These are phyloP conservation scores for Phytophthora pistaciae DNA, from an alignment of 352 stramenopile genomes.

Conservation along the genomic window DNA sequence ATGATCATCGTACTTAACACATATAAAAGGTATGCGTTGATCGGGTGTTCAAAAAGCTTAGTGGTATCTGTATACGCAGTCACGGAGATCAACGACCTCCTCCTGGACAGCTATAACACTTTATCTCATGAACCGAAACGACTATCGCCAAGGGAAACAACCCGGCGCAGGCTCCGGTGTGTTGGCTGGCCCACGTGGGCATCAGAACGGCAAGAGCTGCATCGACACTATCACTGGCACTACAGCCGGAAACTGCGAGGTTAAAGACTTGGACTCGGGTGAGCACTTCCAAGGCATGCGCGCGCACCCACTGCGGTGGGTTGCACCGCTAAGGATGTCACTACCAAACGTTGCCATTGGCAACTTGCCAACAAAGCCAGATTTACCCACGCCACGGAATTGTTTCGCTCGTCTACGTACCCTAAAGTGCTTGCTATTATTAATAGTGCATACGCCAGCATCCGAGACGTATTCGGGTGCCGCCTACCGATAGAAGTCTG, in stretches of 20 bases:
- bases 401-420: slow-evolving; percentile 54
- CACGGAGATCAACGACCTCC: slow-evolving; percentile 12
- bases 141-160: neutral
- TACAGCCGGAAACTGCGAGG: no score
- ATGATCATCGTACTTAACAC: no score
- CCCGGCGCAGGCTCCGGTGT: slow-evolving; percentile 2
- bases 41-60: no score
- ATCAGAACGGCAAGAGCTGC: no score
- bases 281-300: no score
- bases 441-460: slow-evolving; percentile 35
- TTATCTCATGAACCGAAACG: neutral
- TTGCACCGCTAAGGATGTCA: no score
- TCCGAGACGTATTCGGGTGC: slow-evolving; percentile 41
- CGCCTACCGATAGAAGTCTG: slow-evolving; percentile 58
- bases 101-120: slow-evolving; percentile 7
- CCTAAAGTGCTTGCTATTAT: slow-evolving; percentile 43
- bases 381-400: slow-evolving; percentile 34
- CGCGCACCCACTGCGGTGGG: no score
- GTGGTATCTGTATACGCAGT: no score
- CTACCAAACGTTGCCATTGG: slow-evolving; percentile 2
- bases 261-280: no score
- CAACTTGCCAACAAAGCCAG: neutral
- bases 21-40: no score
- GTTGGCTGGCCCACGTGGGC: slow-evolving; percentile 18
- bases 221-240: no score